These are phyloP conservation scores for Galerina marginata DNA, from an alignment of 768 basidiomycete genomes.

Conservation along the genomic window DNA sequence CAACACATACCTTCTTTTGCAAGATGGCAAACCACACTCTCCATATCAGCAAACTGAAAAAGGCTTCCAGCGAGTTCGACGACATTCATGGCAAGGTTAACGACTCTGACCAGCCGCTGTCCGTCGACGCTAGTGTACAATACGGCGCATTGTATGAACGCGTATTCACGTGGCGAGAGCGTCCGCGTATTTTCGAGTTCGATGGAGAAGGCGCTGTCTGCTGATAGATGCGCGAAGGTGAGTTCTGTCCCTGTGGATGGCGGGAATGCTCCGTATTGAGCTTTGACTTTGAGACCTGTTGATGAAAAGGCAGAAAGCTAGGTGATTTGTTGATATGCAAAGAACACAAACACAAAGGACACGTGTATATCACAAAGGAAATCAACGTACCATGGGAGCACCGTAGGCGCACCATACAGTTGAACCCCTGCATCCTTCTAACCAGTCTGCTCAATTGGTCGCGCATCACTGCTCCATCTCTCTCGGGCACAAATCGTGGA, in stretches of 20 bases:
- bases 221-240: conserved; percentile 78
- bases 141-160: conserved; percentile 84
- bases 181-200: conserved; percentile 72
- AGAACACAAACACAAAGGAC: conserved; percentile 9
- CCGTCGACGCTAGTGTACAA: conserved; percentile 84
- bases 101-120: conserved; percentile 80
- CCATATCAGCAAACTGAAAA: conserved; percentile 91
- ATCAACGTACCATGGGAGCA: conserved; percentile 77
- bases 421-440: conserved; percentile 75
- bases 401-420: conserved; percentile 80
- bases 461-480: conserved; percentile 68
- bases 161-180: conserved; percentile 74
- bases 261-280: conserved; percentile 77
- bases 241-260: conserved; percentile 73
- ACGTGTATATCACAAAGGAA: conserved; percentile 2
- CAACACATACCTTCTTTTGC: conserved; percentile 73
- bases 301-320: conserved; percentile 13
- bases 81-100: conserved; percentile 86
- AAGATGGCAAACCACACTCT: conserved; percentile 75
- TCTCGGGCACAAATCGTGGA: conserved; percentile 78
- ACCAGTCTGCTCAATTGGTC: conserved; percentile 79
- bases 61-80: conserved; percentile 88
- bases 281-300: conserved; percentile 65
- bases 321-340: conserved; percentile 24
- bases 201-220: conserved; percentile 80